A percentile compares a stretch with the other conserved stretches of the same genome.
Evolutionary conservation across 2,329 filamentous ascomycete species (phyloP).

Genomic region (Verticillium nonalfalfae): DNA sequence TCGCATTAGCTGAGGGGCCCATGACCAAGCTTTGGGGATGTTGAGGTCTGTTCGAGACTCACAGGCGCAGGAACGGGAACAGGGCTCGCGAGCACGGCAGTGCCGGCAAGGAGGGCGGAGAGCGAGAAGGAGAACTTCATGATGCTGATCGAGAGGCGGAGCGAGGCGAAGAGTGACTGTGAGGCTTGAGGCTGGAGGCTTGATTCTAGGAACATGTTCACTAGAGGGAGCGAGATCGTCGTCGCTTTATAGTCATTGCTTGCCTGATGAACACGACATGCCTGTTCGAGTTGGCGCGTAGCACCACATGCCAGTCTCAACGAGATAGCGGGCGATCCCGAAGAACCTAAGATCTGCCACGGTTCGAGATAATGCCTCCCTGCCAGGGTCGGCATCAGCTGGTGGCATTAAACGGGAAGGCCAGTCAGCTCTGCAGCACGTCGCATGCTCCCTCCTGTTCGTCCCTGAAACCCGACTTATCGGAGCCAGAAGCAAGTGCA

Average conservation of each 20-base stretch:
- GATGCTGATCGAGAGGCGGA: background rate
- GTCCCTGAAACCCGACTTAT: background rate
- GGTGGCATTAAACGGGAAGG: background rate
- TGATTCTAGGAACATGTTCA: background rate
- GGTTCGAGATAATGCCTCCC: background rate
- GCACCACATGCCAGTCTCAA: background rate
- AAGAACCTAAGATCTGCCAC: background rate
- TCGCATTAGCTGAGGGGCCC: background rate
- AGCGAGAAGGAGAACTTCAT: constrained; percentile 12
- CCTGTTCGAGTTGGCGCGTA: background rate
- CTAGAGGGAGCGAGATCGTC: background rate
- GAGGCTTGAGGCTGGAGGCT: background rate
- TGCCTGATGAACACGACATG: background rate
- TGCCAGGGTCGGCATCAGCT: background rate
- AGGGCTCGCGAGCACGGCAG: constrained; percentile 15
- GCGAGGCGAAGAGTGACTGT: background rate
- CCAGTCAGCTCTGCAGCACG: background rate
- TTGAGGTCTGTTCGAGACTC: background rate
- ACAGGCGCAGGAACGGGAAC: constrained; percentile 7
- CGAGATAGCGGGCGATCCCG: background rate
- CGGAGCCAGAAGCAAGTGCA: background rate
- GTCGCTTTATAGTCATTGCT: background rate
- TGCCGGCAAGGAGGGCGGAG: constrained; percentile 11
- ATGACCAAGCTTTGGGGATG: background rate
- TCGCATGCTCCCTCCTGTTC: background rate